Conservation (phyloP, 176 grass and related monocot species). For the Rhipidocladum racemiflorum region DNA sequence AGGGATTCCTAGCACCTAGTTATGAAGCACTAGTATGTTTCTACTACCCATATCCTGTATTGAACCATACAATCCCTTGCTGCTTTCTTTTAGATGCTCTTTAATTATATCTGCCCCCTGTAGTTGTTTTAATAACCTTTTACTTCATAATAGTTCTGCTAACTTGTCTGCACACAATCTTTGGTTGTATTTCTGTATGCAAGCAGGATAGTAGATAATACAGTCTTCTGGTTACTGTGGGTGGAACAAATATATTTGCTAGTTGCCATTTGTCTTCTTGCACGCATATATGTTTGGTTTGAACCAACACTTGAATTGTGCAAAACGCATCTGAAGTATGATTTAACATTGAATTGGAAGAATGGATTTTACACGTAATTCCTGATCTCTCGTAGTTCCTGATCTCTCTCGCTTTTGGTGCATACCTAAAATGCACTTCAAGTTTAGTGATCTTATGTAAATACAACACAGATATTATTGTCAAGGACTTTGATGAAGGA, state of each 20-base stretch:
- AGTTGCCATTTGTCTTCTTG: background rate
- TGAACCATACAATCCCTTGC: background rate
- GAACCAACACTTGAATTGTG: background rate
- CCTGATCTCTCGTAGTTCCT: background rate
- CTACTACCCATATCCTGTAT: background rate
- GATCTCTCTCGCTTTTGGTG: background rate
- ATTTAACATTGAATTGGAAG: background rate
- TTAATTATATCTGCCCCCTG: background rate
- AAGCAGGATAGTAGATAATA: background rate
- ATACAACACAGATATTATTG: conserved; percentile 42
- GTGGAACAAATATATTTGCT: background rate
- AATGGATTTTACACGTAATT: conserved; percentile 19
- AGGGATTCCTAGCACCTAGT: background rate
- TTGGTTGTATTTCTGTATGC: background rate
- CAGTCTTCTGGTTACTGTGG: background rate
- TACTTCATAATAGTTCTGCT: background rate
- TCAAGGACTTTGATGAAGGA: conserved; percentile 64
- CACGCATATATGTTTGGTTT: background rate
- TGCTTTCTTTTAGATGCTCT: background rate
- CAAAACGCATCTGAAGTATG: background rate
- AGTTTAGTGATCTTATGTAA: conserved; percentile 20
- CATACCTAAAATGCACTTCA: background rate
- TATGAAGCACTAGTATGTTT: conserved; percentile 18
- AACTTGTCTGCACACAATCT: background rate
- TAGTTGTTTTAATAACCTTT: background rate